Evolutionary conservation across 208 protist genomes (phyloP), one percentile per base, ranked within the genome.

Genomic region (Polymyxa betae): DNA sequence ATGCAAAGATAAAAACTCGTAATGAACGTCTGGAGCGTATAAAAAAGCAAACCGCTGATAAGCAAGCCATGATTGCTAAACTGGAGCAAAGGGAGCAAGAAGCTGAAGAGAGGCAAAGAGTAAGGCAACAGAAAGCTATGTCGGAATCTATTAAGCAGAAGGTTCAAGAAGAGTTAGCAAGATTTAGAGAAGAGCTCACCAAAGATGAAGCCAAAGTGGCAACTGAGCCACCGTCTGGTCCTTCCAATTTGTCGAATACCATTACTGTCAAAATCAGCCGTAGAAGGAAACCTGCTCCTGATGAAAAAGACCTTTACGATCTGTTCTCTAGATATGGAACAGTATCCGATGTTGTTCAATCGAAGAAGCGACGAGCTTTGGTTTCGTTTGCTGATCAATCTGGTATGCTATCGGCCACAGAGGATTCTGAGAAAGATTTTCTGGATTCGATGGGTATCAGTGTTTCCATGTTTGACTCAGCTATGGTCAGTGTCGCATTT

Each of bases 271-370:
- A 35, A 43, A 82, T 82, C n/a, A 82, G 72, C n/a, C n/a, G 72
- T 35, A 82, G 35, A 43, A 35, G 72, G 35, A 82, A 82, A 35
- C 72, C 72, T 38, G 72, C 72, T 20, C 72, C 72, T n/a, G n/a
- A 82, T 35, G 72, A 82, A 20, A n/a, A 82, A 38, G 72, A 82
- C 5, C 72, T 82, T 12, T 20, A 35, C 16, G 16, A 43, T 5
- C 35, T 82, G 72, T 82, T 82, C n/a, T 82, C 72, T 20, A 82
- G 72, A n/a, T 82, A 82, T 43, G 72, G 72, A 35, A 5, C 5
- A 20, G 72, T 82, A n/a, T 38, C n/a, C 5, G 72, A 43, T 43
- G 72, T 82, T 5, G 72, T 82, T 43, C 72, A 82, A 43, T 82
- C 72, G 35, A 82, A 82, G 16, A 82, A 82, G 40, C 5, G 72